These are phyloP conservation scores for Polytrichum formosum DNA, from an alignment of 225 moss, liverwort and hornwort species.

Conservation along the genomic window DNA sequence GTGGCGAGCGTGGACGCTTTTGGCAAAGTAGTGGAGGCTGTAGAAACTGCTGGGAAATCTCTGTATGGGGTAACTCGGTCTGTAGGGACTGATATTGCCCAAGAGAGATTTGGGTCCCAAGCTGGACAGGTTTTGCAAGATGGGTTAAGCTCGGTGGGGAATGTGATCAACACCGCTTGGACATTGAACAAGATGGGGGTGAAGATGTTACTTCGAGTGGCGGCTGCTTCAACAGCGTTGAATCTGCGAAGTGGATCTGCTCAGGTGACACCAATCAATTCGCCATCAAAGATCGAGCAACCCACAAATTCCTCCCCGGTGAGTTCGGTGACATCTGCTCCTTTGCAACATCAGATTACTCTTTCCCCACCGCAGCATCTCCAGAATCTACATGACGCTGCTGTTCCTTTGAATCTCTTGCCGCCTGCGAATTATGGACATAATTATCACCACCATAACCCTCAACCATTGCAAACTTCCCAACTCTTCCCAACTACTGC, in stretches of 20 bases:
- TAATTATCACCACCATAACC: too few species aligned
- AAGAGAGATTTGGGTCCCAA: conserved; percentile 51
- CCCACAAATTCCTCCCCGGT: neutral
- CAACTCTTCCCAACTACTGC: conserved; percentile 32
- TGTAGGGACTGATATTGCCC: conserved; percentile 54
- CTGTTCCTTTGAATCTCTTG: conserved; percentile 3
- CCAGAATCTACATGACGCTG: neutral
- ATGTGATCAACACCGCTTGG: conserved; percentile 64
- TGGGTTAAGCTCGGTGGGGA: conserved; percentile 41
- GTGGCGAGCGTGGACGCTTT: conserved; percentile 85
- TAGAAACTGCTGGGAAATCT: conserved; percentile 75
- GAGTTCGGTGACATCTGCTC: neutral
- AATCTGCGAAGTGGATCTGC: conserved; percentile 3
- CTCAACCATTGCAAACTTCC: conserved; percentile 25
- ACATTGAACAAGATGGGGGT: conserved; percentile 77
- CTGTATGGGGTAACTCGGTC: conserved; percentile 31
- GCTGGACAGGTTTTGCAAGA: conserved; percentile 49
- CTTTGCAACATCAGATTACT: conserved; percentile 22
- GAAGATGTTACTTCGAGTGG: conserved; percentile 58
- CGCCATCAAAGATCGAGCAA: neutral
- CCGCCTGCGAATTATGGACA: neutral
- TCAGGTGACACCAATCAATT: neutral
- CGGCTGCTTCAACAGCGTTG: conserved; percentile 43
- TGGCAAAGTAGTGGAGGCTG: conserved; percentile 73
- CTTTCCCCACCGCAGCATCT: neutral